Conservation (phyloP, 108 stramenopile genomes). For the Cylindrotheca closterium region DNA sequence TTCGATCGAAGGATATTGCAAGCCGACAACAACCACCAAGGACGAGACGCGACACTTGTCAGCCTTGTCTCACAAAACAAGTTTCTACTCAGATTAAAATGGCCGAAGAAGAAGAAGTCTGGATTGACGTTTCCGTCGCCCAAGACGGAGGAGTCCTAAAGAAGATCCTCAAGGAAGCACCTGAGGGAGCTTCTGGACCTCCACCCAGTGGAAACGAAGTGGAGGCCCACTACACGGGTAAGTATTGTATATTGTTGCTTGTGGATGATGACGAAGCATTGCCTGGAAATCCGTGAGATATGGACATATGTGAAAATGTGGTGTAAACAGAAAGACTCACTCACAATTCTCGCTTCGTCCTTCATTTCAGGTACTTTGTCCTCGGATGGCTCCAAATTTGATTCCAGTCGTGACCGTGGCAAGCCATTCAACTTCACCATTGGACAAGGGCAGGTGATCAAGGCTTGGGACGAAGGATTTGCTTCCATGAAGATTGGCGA, state of each 20-base stretch:
- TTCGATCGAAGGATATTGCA: too few relatives aligned
- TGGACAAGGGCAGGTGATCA: conserved; percentile 93
- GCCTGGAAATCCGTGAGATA: not conserved
- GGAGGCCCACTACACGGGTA: conserved; percentile 88
- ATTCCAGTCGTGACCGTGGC: conserved; percentile 80
- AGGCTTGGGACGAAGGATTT: conserved; percentile 95
- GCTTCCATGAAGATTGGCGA: conserved; percentile 89
- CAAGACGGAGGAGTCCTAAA: conserved; percentile 91
- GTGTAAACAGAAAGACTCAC: not conserved
- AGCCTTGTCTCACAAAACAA: too few relatives aligned
- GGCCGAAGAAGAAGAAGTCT: conserved; percentile 45
- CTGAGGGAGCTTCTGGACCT: conserved; percentile 71
- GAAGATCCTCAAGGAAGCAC: conserved; percentile 74
- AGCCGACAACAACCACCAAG: too few relatives aligned
- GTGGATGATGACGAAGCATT: not conserved
- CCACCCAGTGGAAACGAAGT: conserved; percentile 77
- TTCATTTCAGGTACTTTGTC: conserved; percentile 62
- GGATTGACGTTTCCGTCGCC: conserved; percentile 77
- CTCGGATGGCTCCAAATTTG: conserved; percentile 88
- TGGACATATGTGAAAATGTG: not conserved
- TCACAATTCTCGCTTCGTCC: not conserved
- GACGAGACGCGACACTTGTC: too few relatives aligned
- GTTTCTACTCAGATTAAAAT: too few relatives aligned
- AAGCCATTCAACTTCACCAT: conserved; percentile 94
- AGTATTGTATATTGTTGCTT: conserved; percentile 8